Evolutionary conservation across 257 asterid genomes (phyloP).

Genomic region (Forsythia viridissima): DNA sequence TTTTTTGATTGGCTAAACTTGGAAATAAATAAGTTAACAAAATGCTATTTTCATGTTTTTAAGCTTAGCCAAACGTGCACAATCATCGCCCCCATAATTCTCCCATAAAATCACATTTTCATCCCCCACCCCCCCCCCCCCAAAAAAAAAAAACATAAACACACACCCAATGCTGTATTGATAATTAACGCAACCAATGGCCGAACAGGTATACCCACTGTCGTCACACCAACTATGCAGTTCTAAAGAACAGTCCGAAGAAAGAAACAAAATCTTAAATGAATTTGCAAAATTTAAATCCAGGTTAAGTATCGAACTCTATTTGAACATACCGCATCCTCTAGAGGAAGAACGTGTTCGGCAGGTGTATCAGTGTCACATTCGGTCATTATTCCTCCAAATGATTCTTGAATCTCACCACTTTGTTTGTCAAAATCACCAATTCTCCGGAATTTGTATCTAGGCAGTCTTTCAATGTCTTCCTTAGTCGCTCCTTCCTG

Average conservation of each 20-base stretch:
- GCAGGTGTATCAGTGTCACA: conserved; percentile 71
- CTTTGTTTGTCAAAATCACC: conserved; percentile 93
- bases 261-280: neutral
- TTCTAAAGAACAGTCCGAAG: neutral
- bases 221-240: neutral
- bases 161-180: neutral
- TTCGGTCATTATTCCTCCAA: conserved; percentile 91
- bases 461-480: conserved; percentile 88
- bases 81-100: neutral
- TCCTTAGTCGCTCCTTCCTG: conserved; percentile 99
- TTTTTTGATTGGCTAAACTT: neutral
- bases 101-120: neutral
- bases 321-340: conserved; percentile 74
- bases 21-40: neutral
- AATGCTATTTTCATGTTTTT: too few relatives aligned
- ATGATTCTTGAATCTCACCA: conserved; percentile 90
- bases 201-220: neutral
- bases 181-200: neutral
- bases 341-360: conserved; percentile 83
- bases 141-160: too few relatives aligned
- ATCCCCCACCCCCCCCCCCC: too few relatives aligned
- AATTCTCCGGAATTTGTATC: conserved; percentile 74
- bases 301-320: neutral
- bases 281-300: neutral
- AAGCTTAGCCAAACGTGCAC: too few relatives aligned